Evolutionary conservation across 768 basidiomycete species (phyloP).

Genomic region (Lyophyllum shimeji): DNA sequence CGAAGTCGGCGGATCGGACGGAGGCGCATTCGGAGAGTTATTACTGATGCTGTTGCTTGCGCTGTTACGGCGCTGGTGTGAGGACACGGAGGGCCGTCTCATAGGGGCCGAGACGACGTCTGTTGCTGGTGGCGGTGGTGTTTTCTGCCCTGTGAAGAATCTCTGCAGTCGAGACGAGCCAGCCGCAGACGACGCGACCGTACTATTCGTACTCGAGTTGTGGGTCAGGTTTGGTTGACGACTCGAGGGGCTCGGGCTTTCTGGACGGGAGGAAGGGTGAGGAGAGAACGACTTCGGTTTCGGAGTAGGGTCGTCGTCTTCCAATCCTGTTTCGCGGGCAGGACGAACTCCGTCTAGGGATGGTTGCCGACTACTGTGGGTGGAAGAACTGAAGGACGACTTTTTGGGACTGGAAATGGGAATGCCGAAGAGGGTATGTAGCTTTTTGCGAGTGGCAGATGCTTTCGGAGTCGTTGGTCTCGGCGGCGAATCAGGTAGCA

Average conservation of each 20-base stretch:
- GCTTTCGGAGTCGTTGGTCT: slow-evolving; percentile 33
- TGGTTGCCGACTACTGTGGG: slow-evolving; percentile 23
- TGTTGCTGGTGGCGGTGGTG: slow-evolving; percentile 12
- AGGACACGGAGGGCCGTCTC: slow-evolving; percentile 11
- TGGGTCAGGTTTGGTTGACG: slow-evolving; percentile 17
- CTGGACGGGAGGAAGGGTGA: slow-evolving; percentile 21
- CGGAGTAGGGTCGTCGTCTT: slow-evolving; percentile 26
- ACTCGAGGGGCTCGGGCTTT: slow-evolving; percentile 30
- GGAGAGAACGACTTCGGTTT: slow-evolving; percentile 25
- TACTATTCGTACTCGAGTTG: slow-evolving; percentile 21
- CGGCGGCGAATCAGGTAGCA: slow-evolving; percentile 15
- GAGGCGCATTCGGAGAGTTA: slow-evolving; percentile 7
- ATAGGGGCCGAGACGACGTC: slow-evolving; percentile 20
- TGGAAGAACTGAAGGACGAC: slow-evolving; percentile 38
- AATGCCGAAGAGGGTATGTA: slow-evolving; percentile 48
- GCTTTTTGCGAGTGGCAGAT: slow-evolving; percentile 37
- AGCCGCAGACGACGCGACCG: slow-evolving; percentile 26
- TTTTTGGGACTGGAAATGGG: slow-evolving; percentile 36
- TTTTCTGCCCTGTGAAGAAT: slow-evolving; percentile 18
- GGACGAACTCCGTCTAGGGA: slow-evolving; percentile 19
- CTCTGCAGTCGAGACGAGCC: slow-evolving; percentile 20
- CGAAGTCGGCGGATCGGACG: slow-evolving; percentile 6
- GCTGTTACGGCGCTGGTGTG: slow-evolving; percentile 18
- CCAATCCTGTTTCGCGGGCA: slow-evolving; percentile 14
- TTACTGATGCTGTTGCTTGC: slow-evolving; percentile 13